Evolutionary conservation across 2,329 filamentous ascomycete genomes (phyloP).

Genomic region (Epichloe hybrida): DNA sequence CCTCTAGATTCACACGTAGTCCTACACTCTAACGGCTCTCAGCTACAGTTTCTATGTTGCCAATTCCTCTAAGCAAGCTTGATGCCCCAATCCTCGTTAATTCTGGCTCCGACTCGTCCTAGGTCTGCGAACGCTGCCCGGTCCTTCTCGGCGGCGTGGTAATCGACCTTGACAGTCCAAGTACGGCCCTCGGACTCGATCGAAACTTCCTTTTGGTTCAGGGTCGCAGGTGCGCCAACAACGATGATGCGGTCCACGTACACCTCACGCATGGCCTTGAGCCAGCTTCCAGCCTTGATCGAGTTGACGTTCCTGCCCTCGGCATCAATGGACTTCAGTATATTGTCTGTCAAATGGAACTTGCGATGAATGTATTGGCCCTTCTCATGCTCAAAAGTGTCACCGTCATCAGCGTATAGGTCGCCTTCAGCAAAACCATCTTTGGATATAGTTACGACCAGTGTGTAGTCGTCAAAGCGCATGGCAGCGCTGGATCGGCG

Average conservation of each 20-base stretch:
- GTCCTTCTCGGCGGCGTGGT: conserved; percentile 32
- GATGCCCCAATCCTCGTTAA: conserved; percentile 41
- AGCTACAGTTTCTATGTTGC: not conserved
- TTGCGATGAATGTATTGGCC: conserved; percentile 80
- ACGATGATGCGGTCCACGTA: conserved; percentile 73
- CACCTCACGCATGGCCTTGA: conserved; percentile 67
- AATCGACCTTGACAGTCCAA: conserved; percentile 48
- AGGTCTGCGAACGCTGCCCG: conserved; percentile 39
- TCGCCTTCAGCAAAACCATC: conserved; percentile 53
- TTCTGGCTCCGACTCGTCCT: conserved; percentile 35
- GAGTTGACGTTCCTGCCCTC: conserved; percentile 39
- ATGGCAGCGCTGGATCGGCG: conserved; percentile 77
- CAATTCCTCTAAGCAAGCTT: conserved; percentile 12
- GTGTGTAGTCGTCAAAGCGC: conserved; percentile 89
- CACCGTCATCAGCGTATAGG: conserved; percentile 86
- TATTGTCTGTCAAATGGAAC: conserved; percentile 52
- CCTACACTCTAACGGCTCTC: not conserved
- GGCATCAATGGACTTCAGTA: conserved; percentile 57
- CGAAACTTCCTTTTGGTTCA: conserved; percentile 51
- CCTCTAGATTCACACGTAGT: not conserved
- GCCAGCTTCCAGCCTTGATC: conserved; percentile 50
- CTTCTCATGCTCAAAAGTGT: conserved; percentile 74
- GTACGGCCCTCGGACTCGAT: conserved; percentile 39
- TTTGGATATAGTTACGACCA: conserved; percentile 60
- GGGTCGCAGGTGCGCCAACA: conserved; percentile 61